Conservation (phyloP, 2,329 filamentous ascomycete species). For the Phialophora expanda region DNA sequence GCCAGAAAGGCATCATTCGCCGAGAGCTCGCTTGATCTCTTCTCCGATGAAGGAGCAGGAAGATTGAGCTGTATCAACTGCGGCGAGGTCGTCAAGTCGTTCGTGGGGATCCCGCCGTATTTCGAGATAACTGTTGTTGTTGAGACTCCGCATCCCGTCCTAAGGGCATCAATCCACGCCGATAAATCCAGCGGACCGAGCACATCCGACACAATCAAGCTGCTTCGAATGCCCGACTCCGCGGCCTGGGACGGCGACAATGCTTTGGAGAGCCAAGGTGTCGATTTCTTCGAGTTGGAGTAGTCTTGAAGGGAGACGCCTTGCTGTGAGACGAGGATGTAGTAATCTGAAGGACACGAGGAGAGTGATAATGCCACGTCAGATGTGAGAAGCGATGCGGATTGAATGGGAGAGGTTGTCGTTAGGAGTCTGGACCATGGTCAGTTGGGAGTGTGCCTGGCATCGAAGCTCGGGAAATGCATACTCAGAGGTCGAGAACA, state of each 20-base stretch:
- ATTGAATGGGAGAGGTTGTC: conserved; percentile 51
- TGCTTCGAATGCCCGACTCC: conserved; percentile 53
- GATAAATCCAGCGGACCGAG: conserved; percentile 55
- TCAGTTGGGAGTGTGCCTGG: conserved; percentile 15
- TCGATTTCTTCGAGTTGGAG: conserved; percentile 53
- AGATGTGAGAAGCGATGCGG: conserved; percentile 51
- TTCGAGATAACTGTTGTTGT: conserved; percentile 51
- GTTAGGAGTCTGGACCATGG: conserved; percentile 42
- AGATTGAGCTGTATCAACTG: conserved; percentile 55
- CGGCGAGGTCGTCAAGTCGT: conserved; percentile 21
- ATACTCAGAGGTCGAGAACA: conserved; percentile 85
- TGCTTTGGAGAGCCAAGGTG: conserved; percentile 51
- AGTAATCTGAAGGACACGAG: conserved; percentile 73
- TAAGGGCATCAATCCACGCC: conserved; percentile 50
- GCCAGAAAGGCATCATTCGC: conserved; percentile 53
- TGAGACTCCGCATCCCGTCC: conserved; percentile 55
- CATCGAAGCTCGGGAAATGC: conserved; percentile 15
- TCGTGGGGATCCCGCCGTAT: conserved; percentile 35
- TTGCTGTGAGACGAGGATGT: conserved; percentile 78
- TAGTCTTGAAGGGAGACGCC: conserved; percentile 75
- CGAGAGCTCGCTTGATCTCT: conserved; percentile 24
- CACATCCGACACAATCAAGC: conserved; percentile 59
- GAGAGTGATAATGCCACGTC: conserved; percentile 58
- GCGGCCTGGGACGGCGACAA: conserved; percentile 22
- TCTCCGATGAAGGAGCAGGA: conserved; percentile 42